A percentile compares a stretch with the other conserved stretches of the same genome.
These are phyloP conservation scores for Hyparrhenia diplandra DNA, from an alignment of 176 grass and related monocot species.

Conservation along the genomic window DNA sequence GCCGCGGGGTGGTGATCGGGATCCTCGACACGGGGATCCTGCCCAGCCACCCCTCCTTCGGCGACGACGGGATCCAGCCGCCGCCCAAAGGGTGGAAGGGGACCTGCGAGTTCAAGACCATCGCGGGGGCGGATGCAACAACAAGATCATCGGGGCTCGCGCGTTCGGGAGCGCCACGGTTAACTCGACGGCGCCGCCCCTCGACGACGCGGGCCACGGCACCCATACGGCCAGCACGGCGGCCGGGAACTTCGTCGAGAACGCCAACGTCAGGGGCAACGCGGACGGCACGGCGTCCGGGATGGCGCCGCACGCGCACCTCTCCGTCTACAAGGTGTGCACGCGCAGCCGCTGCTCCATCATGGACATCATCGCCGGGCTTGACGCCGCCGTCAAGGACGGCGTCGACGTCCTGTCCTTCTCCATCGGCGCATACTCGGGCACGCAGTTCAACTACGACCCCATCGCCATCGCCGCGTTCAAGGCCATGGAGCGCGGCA, in stretches of 20 bases:
- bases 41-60: constrained; percentile 80
- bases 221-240: constrained; percentile 83
- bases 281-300: constrained; percentile 78
- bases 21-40: constrained; percentile 74
- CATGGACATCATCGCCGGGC: constrained; percentile 73
- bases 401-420: constrained; percentile 76
- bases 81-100: constrained; percentile 63
- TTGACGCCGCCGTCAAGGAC: constrained; percentile 68
- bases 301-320: constrained; percentile 85
- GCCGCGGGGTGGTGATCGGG: constrained; percentile 61
- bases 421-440: constrained; percentile 63
- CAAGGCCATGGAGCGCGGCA: constrained; percentile 73
- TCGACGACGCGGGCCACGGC: constrained; percentile 72
- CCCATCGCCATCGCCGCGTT: constrained; percentile 60
- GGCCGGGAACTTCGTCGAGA: constrained; percentile 74
- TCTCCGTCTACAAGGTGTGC: constrained; percentile 81
- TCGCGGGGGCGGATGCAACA: constrained; percentile 61
- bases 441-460: constrained; percentile 77
- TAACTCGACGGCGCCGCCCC: constrained; percentile 54
- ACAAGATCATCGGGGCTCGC: constrained; percentile 71
- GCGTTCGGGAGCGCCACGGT: constrained; percentile 57
- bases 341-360: constrained; percentile 58
- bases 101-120: constrained; percentile 54
- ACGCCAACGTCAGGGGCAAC: constrained; percentile 68
- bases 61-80: constrained; percentile 53